Base-by-base conservation (phyloP, 441 rosid species). In the Pelargonium australe region DNA sequence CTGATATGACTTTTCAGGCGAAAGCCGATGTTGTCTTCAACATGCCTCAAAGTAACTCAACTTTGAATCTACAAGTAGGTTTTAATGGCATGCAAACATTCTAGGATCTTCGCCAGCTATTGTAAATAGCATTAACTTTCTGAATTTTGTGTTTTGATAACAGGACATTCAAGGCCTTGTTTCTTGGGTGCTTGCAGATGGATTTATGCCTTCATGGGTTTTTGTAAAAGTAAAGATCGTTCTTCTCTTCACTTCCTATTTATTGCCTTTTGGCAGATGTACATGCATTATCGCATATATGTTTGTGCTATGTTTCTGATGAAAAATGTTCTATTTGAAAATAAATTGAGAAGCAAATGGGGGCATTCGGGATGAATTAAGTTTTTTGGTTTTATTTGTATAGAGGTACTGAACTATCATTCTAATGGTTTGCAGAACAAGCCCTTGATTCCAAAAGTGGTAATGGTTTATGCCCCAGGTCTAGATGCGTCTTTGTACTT, bases 141-240 rank as follows among this genome's bases (percentile, higher is more conserved):
- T 43, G 45, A 71, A 25, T n/a, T 7, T 47, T 68, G 53, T 70
- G 63, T 12, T 72, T 78, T 66, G 74, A 76, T 65, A 63, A 63
- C 76, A 92, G 99, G 99, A 95, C 67, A 83, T 95, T 78, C 96
- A 90, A 75, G 98, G 97, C 68, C 96, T 95, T 81, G 91, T 92
- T 41, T 87, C 96, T 19, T 95, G 98, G 97, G 99, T 95, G 73
- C 90, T 95, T 74, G 95, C 81, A 11, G 95, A 95, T 70, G 99
- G 97, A 17, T 83, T 73, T 73, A 92, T 90, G 96, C 99, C 99
- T 25, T 80, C 97, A 2, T 95, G 99, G 99, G 87, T 87, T 8
- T 84, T 92, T 79, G 84, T 92, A 31, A 95, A 92, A 91, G 99
- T 87, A 76, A 72, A 67, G n/a, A 40, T 9, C 41, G 5, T 62